Evolutionary conservation across 2,329 filamentous ascomycete species (phyloP), one percentile per base, ranked within the genome.

Genomic region (Aspergillus amoenus): DNA sequence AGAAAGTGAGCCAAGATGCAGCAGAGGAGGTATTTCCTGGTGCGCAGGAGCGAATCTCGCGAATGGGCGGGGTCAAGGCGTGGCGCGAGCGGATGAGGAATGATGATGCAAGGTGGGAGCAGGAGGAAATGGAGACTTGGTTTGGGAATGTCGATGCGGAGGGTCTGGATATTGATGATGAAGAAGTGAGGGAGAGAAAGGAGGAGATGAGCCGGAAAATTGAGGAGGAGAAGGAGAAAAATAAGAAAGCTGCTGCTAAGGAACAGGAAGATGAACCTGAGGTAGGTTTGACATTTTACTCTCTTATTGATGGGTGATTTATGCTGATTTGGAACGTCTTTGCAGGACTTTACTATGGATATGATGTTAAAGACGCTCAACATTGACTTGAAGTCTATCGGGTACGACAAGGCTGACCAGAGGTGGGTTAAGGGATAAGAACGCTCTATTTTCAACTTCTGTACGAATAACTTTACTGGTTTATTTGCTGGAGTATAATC

Each of bases 291-390:
- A 18, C 24, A n/a, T 41, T 34, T 41, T 59, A 76, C 39, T 11
- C 27, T 30, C 8, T 3, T 3, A 4, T 11, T 30, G 8, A 9
- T 30, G 62, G 85, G 84, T 81, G 80, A 12, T 88, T 88, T 65
- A 88, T 42, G 44, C 52, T 55, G 43, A 55, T 48, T 2, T 37
- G 21, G 17, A 15, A 39, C 44, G 17, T 8, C 1, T 49, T 44
- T 42, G 6, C 62, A 86, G 84, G 81, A 81, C 12, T 88, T 89
- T 65, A 88, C 85, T 12, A 87, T 90, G 81, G 84, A 82, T 47
- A 84, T 84, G 80, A 89, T 89, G 87, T 78, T 90, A 15, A 81
- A 81, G 62, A 84, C 81, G 30, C 74, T 89, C 57, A 86, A 88
- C 65, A 82, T 89, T 56, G 84, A 88, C 55, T 71, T 84, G 4